Evolutionary conservation across 2,329 filamentous ascomycete species (phyloP).

Genomic region (Colletotrichum sp.): DNA sequence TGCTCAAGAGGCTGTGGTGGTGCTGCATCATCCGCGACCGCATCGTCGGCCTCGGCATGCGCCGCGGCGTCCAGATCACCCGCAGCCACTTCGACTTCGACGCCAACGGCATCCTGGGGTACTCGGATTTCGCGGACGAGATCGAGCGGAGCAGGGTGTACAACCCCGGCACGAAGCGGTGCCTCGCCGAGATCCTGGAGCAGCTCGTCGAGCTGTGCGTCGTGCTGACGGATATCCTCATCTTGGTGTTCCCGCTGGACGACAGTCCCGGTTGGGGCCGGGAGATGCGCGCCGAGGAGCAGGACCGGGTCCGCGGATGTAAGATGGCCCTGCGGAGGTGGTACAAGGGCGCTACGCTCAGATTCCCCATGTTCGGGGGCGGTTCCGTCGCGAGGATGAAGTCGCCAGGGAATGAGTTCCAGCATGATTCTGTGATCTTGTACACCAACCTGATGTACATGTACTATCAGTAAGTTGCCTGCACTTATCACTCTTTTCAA

Average conservation of each 20-base stretch:
- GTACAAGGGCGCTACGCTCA: slow-evolving; percentile 41
- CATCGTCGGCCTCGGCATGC: slow-evolving; percentile 52
- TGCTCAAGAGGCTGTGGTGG: slow-evolving; percentile 59
- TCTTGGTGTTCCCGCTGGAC: slow-evolving; percentile 48
- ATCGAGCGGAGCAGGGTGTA: slow-evolving; percentile 50
- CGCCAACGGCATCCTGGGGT: slow-evolving; percentile 37
- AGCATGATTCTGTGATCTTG: slow-evolving; percentile 46
- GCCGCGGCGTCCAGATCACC: slow-evolving; percentile 55
- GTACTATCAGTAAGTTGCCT: slow-evolving; percentile 51
- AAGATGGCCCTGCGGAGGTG: slow-evolving; percentile 42
- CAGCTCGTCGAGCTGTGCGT: slow-evolving; percentile 50
- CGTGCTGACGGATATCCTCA: slow-evolving; percentile 50
- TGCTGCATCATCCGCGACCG: slow-evolving; percentile 58
- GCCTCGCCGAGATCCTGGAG: slow-evolving; percentile 48
- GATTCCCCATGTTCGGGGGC: slow-evolving; percentile 43
- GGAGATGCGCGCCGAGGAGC: slow-evolving; percentile 34
- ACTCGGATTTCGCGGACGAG: slow-evolving; percentile 51
- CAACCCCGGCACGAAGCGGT: slow-evolving; percentile 46
- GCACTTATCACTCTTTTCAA: fast-evolving
- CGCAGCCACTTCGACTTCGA: slow-evolving; percentile 50
- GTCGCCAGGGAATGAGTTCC: slow-evolving; percentile 31
- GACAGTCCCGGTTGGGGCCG: slow-evolving; percentile 44
- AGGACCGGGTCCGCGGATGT: slow-evolving; percentile 35
- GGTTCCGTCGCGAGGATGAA: slow-evolving; percentile 29
- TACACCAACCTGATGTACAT: slow-evolving; percentile 56